A percentile compares a stretch with the other conserved stretches of the same genome.
Conservation (phyloP, 2,329 filamentous ascomycete species). For the Microdochium bolleyi region DNA sequence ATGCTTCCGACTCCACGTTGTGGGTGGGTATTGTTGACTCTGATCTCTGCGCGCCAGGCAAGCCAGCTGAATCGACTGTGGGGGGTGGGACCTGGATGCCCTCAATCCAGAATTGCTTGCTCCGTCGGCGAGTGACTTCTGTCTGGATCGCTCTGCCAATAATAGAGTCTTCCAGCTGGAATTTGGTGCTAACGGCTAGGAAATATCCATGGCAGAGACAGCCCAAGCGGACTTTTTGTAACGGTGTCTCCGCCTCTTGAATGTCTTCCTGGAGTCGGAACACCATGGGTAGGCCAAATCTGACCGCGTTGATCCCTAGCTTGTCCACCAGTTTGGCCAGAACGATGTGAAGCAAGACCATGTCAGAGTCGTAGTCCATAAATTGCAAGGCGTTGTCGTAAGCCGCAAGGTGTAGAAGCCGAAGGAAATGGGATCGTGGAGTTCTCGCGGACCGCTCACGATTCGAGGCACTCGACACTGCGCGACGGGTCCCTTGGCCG, state of each 20-base stretch:
- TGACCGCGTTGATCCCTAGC: constrained; percentile 74
- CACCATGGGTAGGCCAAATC: constrained; percentile 80
- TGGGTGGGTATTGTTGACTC: constrained; percentile 39
- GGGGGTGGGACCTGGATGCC: constrained; percentile 64
- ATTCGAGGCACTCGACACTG: constrained; percentile 58
- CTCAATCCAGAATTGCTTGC: constrained; percentile 71
- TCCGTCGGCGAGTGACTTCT: constrained; percentile 68
- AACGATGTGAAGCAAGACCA: constrained; percentile 70
- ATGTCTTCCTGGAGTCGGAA: constrained; percentile 83
- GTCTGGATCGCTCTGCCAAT: constrained; percentile 65
- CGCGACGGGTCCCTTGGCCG: constrained; percentile 43
- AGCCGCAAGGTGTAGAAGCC: constrained; percentile 76
- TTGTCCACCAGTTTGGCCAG: constrained; percentile 65
- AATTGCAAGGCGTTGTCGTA: constrained; percentile 80
- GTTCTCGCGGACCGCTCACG: constrained; percentile 48
- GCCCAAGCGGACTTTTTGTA: constrained; percentile 70
- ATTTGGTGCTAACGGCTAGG: constrained; percentile 69
- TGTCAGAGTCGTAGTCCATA: constrained; percentile 64
- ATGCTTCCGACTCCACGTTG: constrained; percentile 51
- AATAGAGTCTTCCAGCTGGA: constrained; percentile 64
- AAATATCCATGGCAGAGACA: constrained; percentile 87
- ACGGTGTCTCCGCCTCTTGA: constrained; percentile 52
- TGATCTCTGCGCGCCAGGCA: constrained; percentile 35
- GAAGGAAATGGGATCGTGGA: constrained; percentile 64
- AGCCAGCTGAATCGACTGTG: constrained; percentile 51